Conservation (phyloP, 805 yeast species). For the Saturnispora sanitii region DNA sequence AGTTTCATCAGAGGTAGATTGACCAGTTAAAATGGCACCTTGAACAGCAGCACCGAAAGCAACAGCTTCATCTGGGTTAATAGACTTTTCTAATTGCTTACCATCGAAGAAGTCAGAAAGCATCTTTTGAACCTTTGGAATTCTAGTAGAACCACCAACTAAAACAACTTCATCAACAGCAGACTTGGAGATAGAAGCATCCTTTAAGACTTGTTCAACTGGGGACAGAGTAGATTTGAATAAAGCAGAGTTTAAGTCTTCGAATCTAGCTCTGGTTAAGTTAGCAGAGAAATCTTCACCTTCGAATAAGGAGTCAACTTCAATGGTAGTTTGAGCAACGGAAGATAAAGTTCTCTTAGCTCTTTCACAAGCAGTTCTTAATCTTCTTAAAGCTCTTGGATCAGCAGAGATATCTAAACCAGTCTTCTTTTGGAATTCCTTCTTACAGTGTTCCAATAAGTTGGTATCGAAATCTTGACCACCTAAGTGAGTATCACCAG, state of each 20-base stretch:
- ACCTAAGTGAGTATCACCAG: slow-evolving; percentile 99
- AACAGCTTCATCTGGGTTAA: slow-evolving; percentile 99
- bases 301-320: slow-evolving; percentile 88
- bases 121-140: slow-evolving; percentile 94
- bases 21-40: slow-evolving; percentile 97
- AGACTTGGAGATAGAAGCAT: slow-evolving; percentile 75
- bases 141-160: slow-evolving; percentile 98
- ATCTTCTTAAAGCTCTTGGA: slow-evolving; percentile 94
- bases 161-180: slow-evolving; percentile 89
- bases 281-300: slow-evolving; percentile 93
- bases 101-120: slow-evolving; percentile 94
- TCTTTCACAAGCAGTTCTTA: slow-evolving; percentile 98
- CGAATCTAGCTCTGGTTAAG: slow-evolving; percentile 97
- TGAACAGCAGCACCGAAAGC: slow-evolving; percentile 99
- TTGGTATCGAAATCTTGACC: slow-evolving; percentile 99
- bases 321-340: slow-evolving; percentile 91
- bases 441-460: slow-evolving; percentile 85
- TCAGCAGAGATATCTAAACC: slow-evolving; percentile 83
- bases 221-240: slow-evolving; percentile 93
- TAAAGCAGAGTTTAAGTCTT: slow-evolving; percentile 85
- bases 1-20: slow-evolving; percentile 81
- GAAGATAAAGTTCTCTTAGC: slow-evolving; percentile 98
- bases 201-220: slow-evolving; percentile 91
- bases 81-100: slow-evolving; percentile 91
- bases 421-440: slow-evolving; percentile 87